phyloP scores from a whole-genome alignment of 179 eudicot species.

The Heliamphora pulchella region DNA sequence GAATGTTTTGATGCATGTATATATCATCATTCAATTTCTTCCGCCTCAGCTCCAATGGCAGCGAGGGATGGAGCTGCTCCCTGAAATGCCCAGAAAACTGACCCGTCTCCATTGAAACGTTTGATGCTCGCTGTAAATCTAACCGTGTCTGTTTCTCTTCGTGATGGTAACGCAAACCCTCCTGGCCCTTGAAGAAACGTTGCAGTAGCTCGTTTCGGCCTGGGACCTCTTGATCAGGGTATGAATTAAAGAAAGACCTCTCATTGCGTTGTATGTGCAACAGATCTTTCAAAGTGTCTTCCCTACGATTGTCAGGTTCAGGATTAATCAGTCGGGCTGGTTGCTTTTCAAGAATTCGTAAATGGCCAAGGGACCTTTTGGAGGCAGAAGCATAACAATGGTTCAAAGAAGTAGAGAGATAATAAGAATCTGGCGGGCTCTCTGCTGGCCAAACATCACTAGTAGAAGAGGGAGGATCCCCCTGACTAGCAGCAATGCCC shows the following conservation, averaged over 20 bases:
- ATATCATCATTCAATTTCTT: slow-evolving; percentile 29
- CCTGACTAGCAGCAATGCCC: slow-evolving; percentile 27
- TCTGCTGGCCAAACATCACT: slow-evolving; percentile 46
- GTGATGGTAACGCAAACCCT: slow-evolving; percentile 33
- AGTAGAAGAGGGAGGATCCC: slow-evolving; percentile 32
- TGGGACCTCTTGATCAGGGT: slow-evolving; percentile 36
- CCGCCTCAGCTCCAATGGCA: slow-evolving; percentile 29
- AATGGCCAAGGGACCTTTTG: slow-evolving; percentile 37
- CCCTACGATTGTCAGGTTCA: slow-evolving; percentile 34
- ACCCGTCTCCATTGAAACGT: slow-evolving; percentile 34
- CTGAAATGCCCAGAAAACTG: slow-evolving; percentile 39
- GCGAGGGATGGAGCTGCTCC: slow-evolving; percentile 40
- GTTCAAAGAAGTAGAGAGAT: slow-evolving; percentile 30
- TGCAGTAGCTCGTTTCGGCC: slow-evolving; percentile 52
- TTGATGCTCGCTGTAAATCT: slow-evolving; percentile 35
- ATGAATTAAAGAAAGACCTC: slow-evolving; percentile 42
- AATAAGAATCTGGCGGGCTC: slow-evolving; percentile 42
- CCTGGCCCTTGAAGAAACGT: slow-evolving; percentile 41
- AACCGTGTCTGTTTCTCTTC: slow-evolving; percentile 44
- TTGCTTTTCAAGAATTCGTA: slow-evolving; percentile 33
- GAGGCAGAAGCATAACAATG: slow-evolving; percentile 32
- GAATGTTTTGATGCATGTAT: slow-evolving; percentile 45
- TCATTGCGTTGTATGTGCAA: slow-evolving; percentile 40
- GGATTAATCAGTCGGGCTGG: slow-evolving; percentile 37
- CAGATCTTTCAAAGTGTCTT: slow-evolving; percentile 34